Conservation (phyloP, 1,284 basidiomycete species). For the Naganishia sp. region DNA sequence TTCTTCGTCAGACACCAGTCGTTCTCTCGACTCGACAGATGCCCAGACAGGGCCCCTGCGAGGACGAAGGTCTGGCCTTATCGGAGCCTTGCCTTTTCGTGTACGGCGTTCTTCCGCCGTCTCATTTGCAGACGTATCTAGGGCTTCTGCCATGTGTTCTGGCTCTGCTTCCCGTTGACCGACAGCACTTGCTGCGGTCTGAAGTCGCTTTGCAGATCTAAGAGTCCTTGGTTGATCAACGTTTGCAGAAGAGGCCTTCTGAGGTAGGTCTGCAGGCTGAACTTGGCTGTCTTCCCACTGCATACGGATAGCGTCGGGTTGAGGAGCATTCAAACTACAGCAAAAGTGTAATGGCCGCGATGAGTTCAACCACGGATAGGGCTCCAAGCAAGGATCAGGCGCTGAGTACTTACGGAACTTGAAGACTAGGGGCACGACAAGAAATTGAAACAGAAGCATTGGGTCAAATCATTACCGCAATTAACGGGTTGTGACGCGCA, state of each 20-base stretch:
- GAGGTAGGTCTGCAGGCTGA: too few relatives aligned
- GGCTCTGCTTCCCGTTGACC: neutral
- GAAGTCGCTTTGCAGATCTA: too few relatives aligned
- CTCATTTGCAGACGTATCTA: neutral
- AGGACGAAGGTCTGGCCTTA: neutral
- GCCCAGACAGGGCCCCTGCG: neutral
- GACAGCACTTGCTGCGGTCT: neutral
- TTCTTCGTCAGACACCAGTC: constrained; percentile 15
- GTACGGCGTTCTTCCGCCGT: neutral
- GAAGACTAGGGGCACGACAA: neutral
- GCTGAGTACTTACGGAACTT: neutral
- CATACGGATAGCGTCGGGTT: constrained; percentile 21
- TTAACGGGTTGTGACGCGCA: neutral
- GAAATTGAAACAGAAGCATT: neutral
- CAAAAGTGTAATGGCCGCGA: too few relatives aligned
- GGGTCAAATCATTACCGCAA: neutral
- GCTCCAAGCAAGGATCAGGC: too few relatives aligned
- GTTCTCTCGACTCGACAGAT: neutral
- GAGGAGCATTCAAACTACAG: constrained; percentile 19
- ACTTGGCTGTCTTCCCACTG: constrained; percentile 28
- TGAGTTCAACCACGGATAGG: too few relatives aligned
- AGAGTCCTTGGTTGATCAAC: too few relatives aligned
- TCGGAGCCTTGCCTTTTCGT: constrained; percentile 16
- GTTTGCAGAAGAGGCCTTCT: too few relatives aligned
- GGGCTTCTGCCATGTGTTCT: neutral